Evolutionary conservation across 2,329 filamentous ascomycete species (phyloP), one percentile per base, ranked within the genome.

Genomic region (Ascochyta clinopodiicola): DNA sequence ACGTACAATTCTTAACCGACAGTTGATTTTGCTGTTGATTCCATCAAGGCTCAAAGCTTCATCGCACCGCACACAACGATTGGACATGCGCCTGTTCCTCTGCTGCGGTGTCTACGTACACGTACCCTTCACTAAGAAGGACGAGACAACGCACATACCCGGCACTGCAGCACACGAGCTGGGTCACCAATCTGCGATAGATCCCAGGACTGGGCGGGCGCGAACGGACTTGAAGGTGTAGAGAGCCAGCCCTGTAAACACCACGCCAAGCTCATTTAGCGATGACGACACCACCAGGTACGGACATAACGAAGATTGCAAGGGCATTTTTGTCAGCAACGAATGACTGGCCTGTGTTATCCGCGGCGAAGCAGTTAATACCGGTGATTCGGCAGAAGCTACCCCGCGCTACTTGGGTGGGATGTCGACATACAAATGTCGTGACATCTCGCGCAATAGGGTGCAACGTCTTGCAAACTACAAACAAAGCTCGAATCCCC

Each of bases 31-130:
- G 21, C 15, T 13, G 12, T 37, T 13, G 6, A 34, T 24, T 1
- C 19, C 12, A 6, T 8, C 51, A 48, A n/a, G 36, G 13, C 35
- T 22, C 6, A 37, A 12, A 15, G 22, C 36, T 8, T 45, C 29
- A 31, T 6, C 21, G 10, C 17, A 46, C 24, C 36, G 27, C 27
- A 5, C 15, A 21, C 8, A 37, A 10, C 35, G 15, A 12, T 13
- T 36, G 12, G 44, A 40, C 34, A 57, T 57, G 53, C 53, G 53
- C 34, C 34, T 57, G 34, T 57, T 48, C 25, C 44, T 57, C 17
- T 57, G 53, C 38, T 57, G 53, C 39, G 48, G 44, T 24, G 44
- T 57, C 19, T 57, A 51, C 24, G 5, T 57, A 31, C 47, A 57
- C 10, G 34, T 57, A 21, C 53, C 53, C 17, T 48, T 48, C 27